Evolutionary conservation across 441 rosid species (phyloP), one percentile per base, ranked within the genome.

Genomic region (Croton setiger): DNA sequence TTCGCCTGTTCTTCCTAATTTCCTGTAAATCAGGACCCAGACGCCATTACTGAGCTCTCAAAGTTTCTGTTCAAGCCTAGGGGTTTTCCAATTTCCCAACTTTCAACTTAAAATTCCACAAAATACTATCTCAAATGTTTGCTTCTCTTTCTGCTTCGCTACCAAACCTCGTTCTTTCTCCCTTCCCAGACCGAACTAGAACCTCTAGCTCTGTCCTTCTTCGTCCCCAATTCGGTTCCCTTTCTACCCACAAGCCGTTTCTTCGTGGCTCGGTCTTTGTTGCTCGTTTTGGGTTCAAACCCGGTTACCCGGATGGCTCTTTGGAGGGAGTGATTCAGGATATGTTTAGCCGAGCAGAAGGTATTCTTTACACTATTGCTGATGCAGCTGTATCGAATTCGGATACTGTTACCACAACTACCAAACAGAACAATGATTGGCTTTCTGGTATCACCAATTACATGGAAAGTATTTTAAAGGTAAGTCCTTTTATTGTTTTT

Each of bases 401-500:
- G 1, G 96, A 89, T 4, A 66, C 81, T 1, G 66, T 90, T n/a
- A 62, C 63, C 14, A 47, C 82, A 2, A 12, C 72, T 18, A 73
- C 90, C 15, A 79, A 76, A 36, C 93, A 88, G 85, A 85, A 55
- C 71, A 79, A 55, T 64, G 97, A 94, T 79, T 91, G 98, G 98
- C 81, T 94, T 37, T 86, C 97, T 70, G 97, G 97, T 49, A 86
- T 91, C 8, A 75, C 96, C 27, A 71, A 74, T 80, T 84, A 76
- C 65, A 84, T 94, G 96, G 98, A 94, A 76, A 73, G 79, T 69
- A 82, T 90, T 49, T 82, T 94, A 63, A 94, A 94, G 98, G 98
- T 91, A 64, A 1, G 12, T 17, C 27, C 3, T 39, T 11, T 21
- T 0, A n/a, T 12, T 60, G 64, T 57, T 63, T 68, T 57, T 11